Evolutionary conservation across 805 yeast species (phyloP).

Genomic region (Saccharomyces kudriavzevii): DNA sequence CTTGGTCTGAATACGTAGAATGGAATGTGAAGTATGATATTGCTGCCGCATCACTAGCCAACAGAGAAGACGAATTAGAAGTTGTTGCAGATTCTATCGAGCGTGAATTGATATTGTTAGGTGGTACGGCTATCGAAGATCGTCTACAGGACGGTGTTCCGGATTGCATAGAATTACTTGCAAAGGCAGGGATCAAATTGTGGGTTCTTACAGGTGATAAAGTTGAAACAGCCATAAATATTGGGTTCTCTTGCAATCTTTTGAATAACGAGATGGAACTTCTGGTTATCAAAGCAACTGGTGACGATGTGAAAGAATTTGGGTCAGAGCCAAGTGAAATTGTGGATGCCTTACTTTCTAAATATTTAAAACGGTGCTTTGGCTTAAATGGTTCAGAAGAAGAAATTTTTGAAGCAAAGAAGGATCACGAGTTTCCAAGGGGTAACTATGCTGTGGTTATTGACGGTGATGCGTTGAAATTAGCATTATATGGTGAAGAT

Average conservation of each 20-base stretch:
- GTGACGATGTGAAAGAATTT: constrained; percentile 43
- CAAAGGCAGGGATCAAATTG: constrained; percentile 69
- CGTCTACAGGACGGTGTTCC: constrained; percentile 82
- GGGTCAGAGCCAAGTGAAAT: constrained; percentile 33
- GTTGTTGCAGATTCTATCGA: constrained; percentile 69
- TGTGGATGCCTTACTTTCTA: constrained; percentile 42
- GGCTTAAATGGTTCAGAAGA: constrained; percentile 49
- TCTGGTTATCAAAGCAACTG: constrained; percentile 44
- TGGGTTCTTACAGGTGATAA: constrained; percentile 88
- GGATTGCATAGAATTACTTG: constrained; percentile 62
- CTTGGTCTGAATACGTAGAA: constrained; percentile 51
- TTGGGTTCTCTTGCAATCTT: constrained; percentile 78
- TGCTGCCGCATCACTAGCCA: constrained; percentile 56
- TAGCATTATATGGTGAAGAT: constrained; percentile 40
- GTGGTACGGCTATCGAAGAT: constrained; percentile 86
- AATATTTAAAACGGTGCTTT: constrained; percentile 49
- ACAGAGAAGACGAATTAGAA: constrained; percentile 67
- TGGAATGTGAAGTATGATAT: constrained; percentile 58
- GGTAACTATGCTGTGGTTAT: constrained; percentile 63
- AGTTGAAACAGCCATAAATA: constrained; percentile 83
- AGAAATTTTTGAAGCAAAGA: constrained; percentile 47
- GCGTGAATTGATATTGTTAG: constrained; percentile 53
- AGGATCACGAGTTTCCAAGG: constrained; percentile 56
- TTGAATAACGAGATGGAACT: constrained; percentile 71
- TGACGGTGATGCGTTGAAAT: constrained; percentile 70